Base-by-base conservation (phyloP, 2,329 filamentous ascomycete species). In the Claviceps sp. region DNA sequence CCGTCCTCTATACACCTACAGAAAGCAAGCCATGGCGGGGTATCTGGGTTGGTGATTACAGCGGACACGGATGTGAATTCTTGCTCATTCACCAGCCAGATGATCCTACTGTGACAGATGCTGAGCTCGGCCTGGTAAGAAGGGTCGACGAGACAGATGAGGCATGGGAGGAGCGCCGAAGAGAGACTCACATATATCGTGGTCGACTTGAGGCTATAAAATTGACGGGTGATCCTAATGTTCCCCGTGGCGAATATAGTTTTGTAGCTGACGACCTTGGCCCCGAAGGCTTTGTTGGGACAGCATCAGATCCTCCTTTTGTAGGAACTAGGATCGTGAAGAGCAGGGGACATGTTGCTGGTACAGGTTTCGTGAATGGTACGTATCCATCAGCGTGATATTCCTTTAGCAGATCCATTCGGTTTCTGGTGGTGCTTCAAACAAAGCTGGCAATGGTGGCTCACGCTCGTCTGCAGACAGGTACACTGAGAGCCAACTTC, bases 31-130 rank as follows among this genome's bases (percentile, higher is more conserved):
- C 89, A 0, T 96, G 83, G 72, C 82, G 88, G 56, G 91, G 91
- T 0, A 88, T 98, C 34, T 97, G 88, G 86, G 85, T 89, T 16
- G 90, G 90, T 0, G 90, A 96, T 64, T 96, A 95, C 61, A 85
- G 82, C 26, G 82, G 80, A 0, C 90, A 97, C 60, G 89, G 90
- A 1, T 90, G 85, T 64, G 91, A 97, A 65, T 95, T 96, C 52
- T 62, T 97, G 4, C 72, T 94, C 13, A 71, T 97, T 45, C 73
- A 88, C 58, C 93, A 98, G 61, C 81, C 82, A 0, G 72, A 77
- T 17, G 71, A 74, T 36, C 66, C 69, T 42, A 59, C 63, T 1
- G 60, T 59, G 2, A 64, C 68, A 1, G 64, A 73, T 51, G 64
- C 68, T 22, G 66, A 72, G 44, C 61, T 69, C 4, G 67, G 67